A percentile compares a stretch with the other conserved stretches of the same genome.
Conservation (phyloP, 805 yeast genomes). For the Komagataella populi region DNA sequence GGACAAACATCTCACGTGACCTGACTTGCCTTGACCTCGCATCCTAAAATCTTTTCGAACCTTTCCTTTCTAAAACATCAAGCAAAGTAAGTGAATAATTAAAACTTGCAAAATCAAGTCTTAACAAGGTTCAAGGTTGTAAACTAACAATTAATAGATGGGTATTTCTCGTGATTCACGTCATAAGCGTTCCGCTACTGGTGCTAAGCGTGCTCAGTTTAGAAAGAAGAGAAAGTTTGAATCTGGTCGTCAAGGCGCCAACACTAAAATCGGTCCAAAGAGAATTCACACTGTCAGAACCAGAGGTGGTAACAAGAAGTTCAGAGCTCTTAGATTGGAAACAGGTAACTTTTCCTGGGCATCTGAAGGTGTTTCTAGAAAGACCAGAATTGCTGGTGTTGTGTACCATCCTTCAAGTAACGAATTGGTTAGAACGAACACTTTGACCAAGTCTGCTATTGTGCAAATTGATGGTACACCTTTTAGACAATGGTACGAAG, state of each 20-base stretch:
- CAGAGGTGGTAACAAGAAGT: slow-evolving; percentile 99
- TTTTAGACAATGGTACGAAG: slow-evolving; percentile 98
- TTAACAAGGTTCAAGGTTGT: neutral
- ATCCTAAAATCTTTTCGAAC: neutral
- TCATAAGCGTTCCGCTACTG: slow-evolving; percentile 99
- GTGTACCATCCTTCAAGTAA: slow-evolving; percentile 99
- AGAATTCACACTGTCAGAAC: slow-evolving; percentile 99
- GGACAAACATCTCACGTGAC: neutral
- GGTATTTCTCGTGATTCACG: slow-evolving; percentile 99
- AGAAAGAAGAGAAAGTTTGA: slow-evolving; percentile 99
- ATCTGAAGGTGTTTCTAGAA: slow-evolving; percentile 96
- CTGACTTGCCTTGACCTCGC: neutral
- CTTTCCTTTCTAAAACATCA: neutral
- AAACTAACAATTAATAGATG: slow-evolving; percentile 28
- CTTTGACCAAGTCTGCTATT: slow-evolving; percentile 96
- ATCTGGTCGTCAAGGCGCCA: slow-evolving; percentile 98
- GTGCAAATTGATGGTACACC: slow-evolving; percentile 99
- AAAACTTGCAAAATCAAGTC: neutral
- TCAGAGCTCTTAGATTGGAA: slow-evolving; percentile 99
- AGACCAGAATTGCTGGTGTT: slow-evolving; percentile 97
- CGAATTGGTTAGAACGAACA: slow-evolving; percentile 99
- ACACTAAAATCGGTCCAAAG: slow-evolving; percentile 98
- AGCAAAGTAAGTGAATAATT: neutral
- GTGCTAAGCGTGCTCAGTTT: slow-evolving; percentile 99
- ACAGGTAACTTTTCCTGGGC: slow-evolving; percentile 99